A percentile compares a stretch with the other conserved stretches of the same genome.
Evolutionary conservation across 2,329 filamentous ascomycete genomes (phyloP).

Genomic region (Colletotrichum sansevieriae): DNA sequence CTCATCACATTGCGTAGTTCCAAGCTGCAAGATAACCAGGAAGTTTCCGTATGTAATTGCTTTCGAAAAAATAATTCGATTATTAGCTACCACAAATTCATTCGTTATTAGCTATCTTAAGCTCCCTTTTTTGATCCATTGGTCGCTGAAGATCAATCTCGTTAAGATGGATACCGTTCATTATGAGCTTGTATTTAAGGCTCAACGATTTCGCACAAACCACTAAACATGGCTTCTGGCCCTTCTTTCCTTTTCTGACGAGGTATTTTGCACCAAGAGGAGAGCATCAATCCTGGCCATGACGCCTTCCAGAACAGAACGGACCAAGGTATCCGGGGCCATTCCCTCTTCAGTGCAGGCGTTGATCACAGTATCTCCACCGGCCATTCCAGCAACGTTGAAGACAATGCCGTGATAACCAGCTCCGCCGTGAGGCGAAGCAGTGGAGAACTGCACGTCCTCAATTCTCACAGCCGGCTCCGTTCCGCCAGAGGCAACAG

Average conservation of each 20-base stretch:
- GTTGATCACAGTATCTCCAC: conserved; percentile 36
- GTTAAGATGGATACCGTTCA: no score
- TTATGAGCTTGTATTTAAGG: no score
- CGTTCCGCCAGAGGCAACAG: not conserved
- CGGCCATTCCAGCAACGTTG: conserved; percentile 24
- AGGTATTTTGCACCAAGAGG: not conserved
- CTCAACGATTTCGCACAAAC: not conserved
- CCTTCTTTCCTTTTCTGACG: not conserved
- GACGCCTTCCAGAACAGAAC: conserved; percentile 23
- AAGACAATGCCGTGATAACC: conserved; percentile 40
- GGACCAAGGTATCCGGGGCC: conserved; percentile 29
- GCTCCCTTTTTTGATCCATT: no score
- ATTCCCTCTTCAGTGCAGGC: conserved; percentile 35
- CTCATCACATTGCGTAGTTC: no score
- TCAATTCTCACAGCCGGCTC: conserved; percentile 31
- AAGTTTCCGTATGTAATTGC: no score
- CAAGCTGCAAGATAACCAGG: no score
- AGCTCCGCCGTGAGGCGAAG: conserved; percentile 21
- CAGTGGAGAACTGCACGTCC: conserved; percentile 41
- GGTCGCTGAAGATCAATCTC: no score
- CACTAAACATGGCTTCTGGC: not conserved
- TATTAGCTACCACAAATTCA: no score
- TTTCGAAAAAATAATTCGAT: no score
- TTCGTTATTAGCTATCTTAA: no score
- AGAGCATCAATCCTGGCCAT: conserved; percentile 31